Base-by-base conservation (phyloP, 2,329 filamentous ascomycete genomes). In the Fusarium fujikuroi region DNA sequence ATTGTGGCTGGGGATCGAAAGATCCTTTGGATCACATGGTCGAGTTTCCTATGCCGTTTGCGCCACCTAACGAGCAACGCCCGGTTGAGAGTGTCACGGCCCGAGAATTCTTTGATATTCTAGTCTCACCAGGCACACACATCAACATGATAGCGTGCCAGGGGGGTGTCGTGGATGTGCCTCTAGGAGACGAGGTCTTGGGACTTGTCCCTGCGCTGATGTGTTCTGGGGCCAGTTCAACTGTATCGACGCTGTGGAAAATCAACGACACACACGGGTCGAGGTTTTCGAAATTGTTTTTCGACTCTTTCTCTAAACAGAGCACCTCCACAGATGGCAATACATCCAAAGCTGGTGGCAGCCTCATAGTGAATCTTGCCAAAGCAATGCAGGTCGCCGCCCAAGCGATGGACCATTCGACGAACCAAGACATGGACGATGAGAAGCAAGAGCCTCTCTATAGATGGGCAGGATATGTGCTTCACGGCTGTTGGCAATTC, bases 91-190 rank as follows among this genome's bases (percentile, higher is more conserved):
- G 23, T 7, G 1, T 54, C 0, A 54, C 50, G 2, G 50, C 50
- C 8, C 50, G 50, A 12, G 50, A 54, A 28, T 3, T 54, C 10
- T 54, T 54, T 4, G 50, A 54, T 2, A n/a, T 54, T 4, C 23
- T 16, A 1, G 50, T 54, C 50, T 54, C 9, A 0, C 50, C 50
- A 5, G 50, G 50, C 2, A 54, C 50, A 14, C 50, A 54, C 2
- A 4, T 54, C 19, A 54, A 54, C 50, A 54, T 54, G 34, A 54
- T 54, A 40, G 50, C 50, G 7, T 54, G 50, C 10, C 50, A 54
- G 4, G 50, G 50, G 9, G 50, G 50, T 1, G 15, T 54, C 4
- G 25, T 54, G 19, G 6, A 40, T 4, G 50, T 14, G 1, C 50
- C 15, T 0, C 19, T 54, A 28, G 50, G 50, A 18, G 50, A 54